Conservation (phyloP, 768 basidiomycete species). For the Phanerochaete sordida region DNA sequence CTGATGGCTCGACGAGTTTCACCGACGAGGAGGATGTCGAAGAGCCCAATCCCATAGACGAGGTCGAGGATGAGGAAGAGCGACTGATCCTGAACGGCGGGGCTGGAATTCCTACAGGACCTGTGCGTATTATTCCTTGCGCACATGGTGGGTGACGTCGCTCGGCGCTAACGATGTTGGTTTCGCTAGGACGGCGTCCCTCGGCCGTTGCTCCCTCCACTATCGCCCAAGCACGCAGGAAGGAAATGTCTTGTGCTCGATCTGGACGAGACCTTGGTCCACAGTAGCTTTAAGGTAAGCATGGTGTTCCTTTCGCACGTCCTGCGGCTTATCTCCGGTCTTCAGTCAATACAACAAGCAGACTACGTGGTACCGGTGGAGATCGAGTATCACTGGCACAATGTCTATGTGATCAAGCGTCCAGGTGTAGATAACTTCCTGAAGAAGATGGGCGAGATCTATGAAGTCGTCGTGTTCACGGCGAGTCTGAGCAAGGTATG, state of each 20-base stretch:
- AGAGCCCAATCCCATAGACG: constrained; percentile 46
- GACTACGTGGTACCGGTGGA: constrained; percentile 99
- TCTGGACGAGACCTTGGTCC: constrained; percentile 94
- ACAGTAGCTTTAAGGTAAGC: constrained; percentile 95
- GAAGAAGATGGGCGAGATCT: constrained; percentile 97
- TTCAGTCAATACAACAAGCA: constrained; percentile 85
- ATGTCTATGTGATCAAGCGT: constrained; percentile 98
- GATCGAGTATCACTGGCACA: constrained; percentile 97
- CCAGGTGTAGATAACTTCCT: constrained; percentile 97
- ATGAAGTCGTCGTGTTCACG: constrained; percentile 97
- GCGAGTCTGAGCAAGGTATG: constrained; percentile 94
- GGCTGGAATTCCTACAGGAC: constrained; percentile 91
- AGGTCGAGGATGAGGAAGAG: constrained; percentile 87
- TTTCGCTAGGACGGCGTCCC: constrained; percentile 74
- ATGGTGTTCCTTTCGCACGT: constrained; percentile 1
- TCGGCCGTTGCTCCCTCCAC: constrained; percentile 82
- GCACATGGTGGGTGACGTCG: constrained; percentile 2
- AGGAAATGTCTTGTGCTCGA: constrained; percentile 96
- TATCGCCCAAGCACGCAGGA: constrained; percentile 76
- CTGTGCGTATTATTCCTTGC: constrained; percentile 55
- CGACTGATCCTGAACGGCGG: constrained; percentile 87
- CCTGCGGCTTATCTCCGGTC: constrained; percentile 13
- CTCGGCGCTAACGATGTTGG: constrained; percentile 8
- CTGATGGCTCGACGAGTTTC: constrained; percentile 39
- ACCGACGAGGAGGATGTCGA: constrained; percentile 68